Percentiles rank a stretch among this genome's conserved stretches.
Conservation (phyloP, 75 land plant genomes). For the Cryptomeria japonica region DNA sequence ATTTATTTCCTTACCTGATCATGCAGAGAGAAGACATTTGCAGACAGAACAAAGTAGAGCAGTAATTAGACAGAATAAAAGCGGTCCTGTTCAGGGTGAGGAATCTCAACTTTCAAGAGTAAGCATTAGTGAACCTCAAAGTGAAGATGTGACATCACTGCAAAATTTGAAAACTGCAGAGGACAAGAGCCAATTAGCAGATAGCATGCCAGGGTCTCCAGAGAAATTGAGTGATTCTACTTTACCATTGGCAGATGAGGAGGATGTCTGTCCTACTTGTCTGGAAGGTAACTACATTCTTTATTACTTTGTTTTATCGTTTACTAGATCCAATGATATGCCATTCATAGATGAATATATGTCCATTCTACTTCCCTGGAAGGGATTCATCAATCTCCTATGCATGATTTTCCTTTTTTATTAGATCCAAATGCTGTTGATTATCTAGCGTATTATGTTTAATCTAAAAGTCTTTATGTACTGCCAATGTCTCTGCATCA, state of each 20-base stretch:
- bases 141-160: background rate
- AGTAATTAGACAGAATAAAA: constrained; percentile 7
- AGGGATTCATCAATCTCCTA: background rate
- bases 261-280: constrained; percentile 10
- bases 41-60: background rate
- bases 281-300: constrained; percentile 8
- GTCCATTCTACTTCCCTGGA: background rate
- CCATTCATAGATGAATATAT: background rate
- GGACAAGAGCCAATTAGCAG: background rate
- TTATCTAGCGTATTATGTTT: background rate
- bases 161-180: constrained; percentile 2
- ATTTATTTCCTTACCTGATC: background rate
- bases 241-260: background rate
- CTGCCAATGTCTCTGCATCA: background rate
- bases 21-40: background rate
- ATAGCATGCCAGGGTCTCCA: background rate
- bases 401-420: background rate
- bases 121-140: constrained; percentile 1
- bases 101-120: constrained; percentile 10
- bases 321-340: background rate
- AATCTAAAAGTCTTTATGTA: background rate
- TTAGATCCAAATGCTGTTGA: background rate
- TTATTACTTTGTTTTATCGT: background rate
- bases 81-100: background rate
- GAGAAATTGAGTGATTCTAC: background rate